A percentile compares a stretch with the other conserved stretches of the same genome.
These are phyloP conservation scores for Stellera chamaejasme DNA, from an alignment of 345 rosid genomes.

Conservation along the genomic window DNA sequence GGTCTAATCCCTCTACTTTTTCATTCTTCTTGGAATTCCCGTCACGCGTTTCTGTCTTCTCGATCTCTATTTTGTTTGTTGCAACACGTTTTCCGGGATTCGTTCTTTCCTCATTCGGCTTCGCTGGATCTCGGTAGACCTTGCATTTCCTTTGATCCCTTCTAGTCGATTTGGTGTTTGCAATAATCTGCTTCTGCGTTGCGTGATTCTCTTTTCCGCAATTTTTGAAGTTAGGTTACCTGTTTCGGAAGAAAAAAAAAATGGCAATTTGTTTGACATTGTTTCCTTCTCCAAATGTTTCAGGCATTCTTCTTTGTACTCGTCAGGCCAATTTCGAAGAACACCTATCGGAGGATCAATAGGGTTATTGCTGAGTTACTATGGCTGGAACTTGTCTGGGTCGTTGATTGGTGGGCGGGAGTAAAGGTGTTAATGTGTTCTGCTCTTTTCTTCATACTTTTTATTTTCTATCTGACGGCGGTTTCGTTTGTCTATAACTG, in stretches of 20 bases:
- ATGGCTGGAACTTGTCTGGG: constrained; percentile 94
- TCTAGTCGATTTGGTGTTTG: background rate
- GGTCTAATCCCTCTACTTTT: constrained; percentile 20
- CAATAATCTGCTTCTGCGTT: background rate
- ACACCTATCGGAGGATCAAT: constrained; percentile 58
- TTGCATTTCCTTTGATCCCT: background rate
- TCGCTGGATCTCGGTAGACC: background rate
- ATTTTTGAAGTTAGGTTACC: background rate
- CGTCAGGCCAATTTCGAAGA: constrained; percentile 76
- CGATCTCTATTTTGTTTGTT: background rate
- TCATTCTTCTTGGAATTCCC: background rate
- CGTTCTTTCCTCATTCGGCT: background rate
- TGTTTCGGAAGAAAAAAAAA: background rate
- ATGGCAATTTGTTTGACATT: constrained; percentile 10
- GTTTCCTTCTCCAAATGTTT: constrained; percentile 3
- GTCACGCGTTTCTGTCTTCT: too few species aligned
- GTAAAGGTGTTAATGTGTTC: constrained; percentile 47
- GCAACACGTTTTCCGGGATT: constrained; percentile 1
- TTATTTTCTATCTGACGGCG: too few species aligned
- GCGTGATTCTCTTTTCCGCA: too few species aligned
- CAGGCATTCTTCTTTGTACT: constrained; percentile 77
- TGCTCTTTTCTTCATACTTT: background rate
- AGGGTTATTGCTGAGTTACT: constrained; percentile 67
- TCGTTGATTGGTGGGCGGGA: constrained; percentile 95
- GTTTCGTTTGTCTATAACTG: too few species aligned